A percentile compares a stretch with the other conserved stretches of the same genome.
These are phyloP conservation scores for Calocybe indica DNA, from an alignment of 768 basidiomycete species.

Conservation along the genomic window DNA sequence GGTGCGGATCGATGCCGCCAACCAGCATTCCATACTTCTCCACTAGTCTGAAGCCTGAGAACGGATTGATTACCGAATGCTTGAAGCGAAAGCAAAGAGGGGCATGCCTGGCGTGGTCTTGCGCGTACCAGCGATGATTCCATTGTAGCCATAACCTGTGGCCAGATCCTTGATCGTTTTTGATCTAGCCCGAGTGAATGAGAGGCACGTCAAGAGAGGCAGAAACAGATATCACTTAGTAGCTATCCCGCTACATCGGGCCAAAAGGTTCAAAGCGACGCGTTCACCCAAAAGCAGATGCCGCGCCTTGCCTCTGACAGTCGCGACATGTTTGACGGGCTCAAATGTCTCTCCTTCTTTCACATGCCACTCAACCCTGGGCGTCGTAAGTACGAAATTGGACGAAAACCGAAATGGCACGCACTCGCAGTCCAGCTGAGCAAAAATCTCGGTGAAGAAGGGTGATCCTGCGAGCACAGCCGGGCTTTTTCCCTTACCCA, in stretches of 20 bases:
- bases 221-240: conserved; percentile 59
- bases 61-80: background rate
- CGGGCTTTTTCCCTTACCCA: conserved; percentile 79
- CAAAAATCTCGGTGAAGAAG: conserved; percentile 92
- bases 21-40: conserved; percentile 99
- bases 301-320: conserved; percentile 84
- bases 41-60: conserved; percentile 82
- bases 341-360: conserved; percentile 78
- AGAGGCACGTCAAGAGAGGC: conserved; percentile 2
- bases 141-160: conserved; percentile 70
- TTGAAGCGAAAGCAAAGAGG: background rate
- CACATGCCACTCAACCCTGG: conserved; percentile 91
- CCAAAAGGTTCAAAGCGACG: conserved; percentile 87
- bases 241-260: conserved; percentile 94
- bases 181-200: conserved; percentile 47
- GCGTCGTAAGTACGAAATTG: background rate
- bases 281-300: conserved; percentile 88
- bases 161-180: conserved; percentile 78
- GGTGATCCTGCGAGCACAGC: conserved; percentile 91
- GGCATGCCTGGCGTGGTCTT: conserved; percentile 87
- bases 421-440: conserved; percentile 84
- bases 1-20: conserved; percentile 92
- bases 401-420: conserved; percentile 23
- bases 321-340: conserved; percentile 82
- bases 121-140: conserved; percentile 89